Evolutionary conservation across 768 basidiomycete species (phyloP), one percentile per base, ranked within the genome.

Genomic region (Tubosaeta sp.): DNA sequence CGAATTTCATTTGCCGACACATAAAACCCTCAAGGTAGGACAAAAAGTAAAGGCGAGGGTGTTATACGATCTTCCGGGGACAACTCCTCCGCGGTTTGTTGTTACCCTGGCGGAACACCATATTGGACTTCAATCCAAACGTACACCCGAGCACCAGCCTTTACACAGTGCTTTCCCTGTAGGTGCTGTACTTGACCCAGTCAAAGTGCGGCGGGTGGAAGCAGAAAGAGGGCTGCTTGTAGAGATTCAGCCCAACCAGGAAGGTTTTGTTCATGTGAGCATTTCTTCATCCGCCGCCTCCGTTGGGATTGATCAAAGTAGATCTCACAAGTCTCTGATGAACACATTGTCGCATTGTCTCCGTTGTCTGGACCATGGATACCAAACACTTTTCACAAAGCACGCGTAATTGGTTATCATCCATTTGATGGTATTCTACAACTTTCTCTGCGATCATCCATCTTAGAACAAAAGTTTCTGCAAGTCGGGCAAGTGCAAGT

Each of bases 241-340:
- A 34, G 80, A 85, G 56, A 74, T 93, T 16, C 71, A 78, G 42
- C 73, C 83, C 1, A 81, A 76, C 2, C 62, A 88, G 14, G 78
- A 84, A 53, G 95, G 91, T 10, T 95, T 95, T 65, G 81, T 90
- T 35, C 95, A 97, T 71, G 95, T 97, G 55, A 64, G 88, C 71
- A 27, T 14, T 39, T n/a, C 39, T 2, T 37, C 37, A 25, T 43
- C 25, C 37, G n/a, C 12, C 48, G 14, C 22, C 19, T 47, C 55
- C 17, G 32, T 51, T 29, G 10, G 8, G 25, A 43, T 43, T 47
- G 51, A 52, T 43, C 37, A 52, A 5, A 14, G 6, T 59, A 98
- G 93, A 97, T 99, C 61, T 97, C 95, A 11, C 92, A 97, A 66
- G 76, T 88, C 43, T 89, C 92, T 9, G 94, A 98, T 64, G 90